A percentile compares a stretch with the other conserved stretches of the same genome.
These are phyloP conservation scores for Puccinia polysora DNA, from an alignment of 1,284 basidiomycete species.

Conservation along the genomic window DNA sequence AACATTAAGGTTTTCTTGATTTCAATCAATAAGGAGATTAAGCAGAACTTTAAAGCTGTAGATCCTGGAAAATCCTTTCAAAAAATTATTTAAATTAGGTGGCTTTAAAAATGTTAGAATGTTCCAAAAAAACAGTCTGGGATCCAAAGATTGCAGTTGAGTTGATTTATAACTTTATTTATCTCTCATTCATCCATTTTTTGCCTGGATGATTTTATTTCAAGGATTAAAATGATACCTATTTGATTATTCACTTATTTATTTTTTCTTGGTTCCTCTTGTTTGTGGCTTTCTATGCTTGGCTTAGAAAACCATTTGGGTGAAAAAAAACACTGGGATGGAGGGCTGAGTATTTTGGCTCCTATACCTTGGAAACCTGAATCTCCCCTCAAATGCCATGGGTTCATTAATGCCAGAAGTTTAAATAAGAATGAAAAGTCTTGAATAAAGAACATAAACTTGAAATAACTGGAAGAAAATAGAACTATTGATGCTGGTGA, in stretches of 20 bases:
- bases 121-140: slow-evolving; percentile 78
- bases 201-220: background rate
- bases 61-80: slow-evolving; percentile 60
- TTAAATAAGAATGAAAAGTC: slow-evolving; percentile 64
- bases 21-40: too few relatives aligned
- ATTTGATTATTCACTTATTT: too few relatives aligned
- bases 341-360: slow-evolving; percentile 73
- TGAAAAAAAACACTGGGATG: slow-evolving; percentile 79
- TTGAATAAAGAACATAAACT: too few relatives aligned
- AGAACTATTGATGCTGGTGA: too few relatives aligned
- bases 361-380: slow-evolving; percentile 71
- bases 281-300: too few relatives aligned
- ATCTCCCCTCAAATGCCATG: slow-evolving; percentile 84
- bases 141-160: slow-evolving; percentile 72
- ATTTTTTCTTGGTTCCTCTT: too few relatives aligned
- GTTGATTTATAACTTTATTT: slow-evolving; percentile 44
- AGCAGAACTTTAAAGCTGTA: too few relatives aligned
- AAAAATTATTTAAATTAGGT: slow-evolving; percentile 87
- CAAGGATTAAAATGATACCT: too few relatives aligned
- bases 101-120: slow-evolving; percentile 84
- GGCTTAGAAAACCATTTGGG: slow-evolving; percentile 71
- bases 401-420: slow-evolving; percentile 79
- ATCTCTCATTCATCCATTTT: background rate
- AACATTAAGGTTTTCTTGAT: too few relatives aligned
- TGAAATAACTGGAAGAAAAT: too few relatives aligned